Evolutionary conservation across 2,329 filamentous ascomycete species (phyloP), one percentile per base, ranked within the genome.

Genomic region (Lachnellula suecica): DNA sequence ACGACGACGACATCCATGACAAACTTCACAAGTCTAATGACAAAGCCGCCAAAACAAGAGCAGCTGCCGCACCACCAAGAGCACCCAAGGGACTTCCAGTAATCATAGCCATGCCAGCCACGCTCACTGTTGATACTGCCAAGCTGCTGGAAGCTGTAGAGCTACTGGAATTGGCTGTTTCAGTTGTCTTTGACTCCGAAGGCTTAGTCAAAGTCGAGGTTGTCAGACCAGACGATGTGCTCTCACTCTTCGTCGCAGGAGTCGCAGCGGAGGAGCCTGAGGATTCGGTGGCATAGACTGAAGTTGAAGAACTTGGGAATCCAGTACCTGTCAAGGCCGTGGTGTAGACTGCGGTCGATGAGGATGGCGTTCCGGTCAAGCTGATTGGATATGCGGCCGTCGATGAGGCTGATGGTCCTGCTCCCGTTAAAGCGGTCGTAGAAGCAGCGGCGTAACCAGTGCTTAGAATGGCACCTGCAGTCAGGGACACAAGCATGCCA

Each of bases 401-500:
- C n/a, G n/a, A n/a, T n/a, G n/a, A n/a, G n/a, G 10, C 19, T 40
- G 37, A 20, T 13, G 37, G 20, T 40, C 8, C 19, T 40, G 17
- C 15, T 13, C 8, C 44, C 9, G 51, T 53, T 11, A 19, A 40
- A 11, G 37, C 37, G 19, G 37, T 19, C 2, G 51, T 54, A 6
- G 47, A 47, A 3, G 53, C 42, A 5, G 57, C 53, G 27, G 44
- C 29, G 8, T 24, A 45, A 4, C 50, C 37, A 8, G 51, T 15
- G 20, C 47, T 51, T 37, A n/a, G 47, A 13, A 27, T 37, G 19
- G 45, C 38, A 8, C 56, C 58, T 23, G 56, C 58, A n/a, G 59
- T 60, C 31, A 63, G 54, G 10, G 61, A 59, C 4, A 63, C 61
- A n/a, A n/a, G n/a, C n/a, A n/a, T n/a, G n/a, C n/a, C n/a, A n/a